Conservation (phyloP, 2,329 filamentous ascomycete species). For the Cylindrodendrum hubeiense region DNA sequence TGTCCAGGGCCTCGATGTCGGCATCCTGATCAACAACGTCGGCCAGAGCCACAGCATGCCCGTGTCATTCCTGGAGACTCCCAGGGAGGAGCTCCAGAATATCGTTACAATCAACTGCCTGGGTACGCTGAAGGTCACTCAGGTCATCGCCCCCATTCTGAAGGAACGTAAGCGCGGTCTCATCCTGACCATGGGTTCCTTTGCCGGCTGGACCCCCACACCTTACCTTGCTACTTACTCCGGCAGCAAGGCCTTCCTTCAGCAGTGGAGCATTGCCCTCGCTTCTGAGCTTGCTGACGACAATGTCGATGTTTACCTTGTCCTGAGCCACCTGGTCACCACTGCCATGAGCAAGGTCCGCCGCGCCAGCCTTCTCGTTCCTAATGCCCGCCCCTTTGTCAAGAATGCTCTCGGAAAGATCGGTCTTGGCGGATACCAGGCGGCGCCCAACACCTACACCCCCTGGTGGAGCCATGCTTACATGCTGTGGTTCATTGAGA, state of each 20-base stretch:
- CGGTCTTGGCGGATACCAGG: slow-evolving; percentile 83
- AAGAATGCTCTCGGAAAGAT: slow-evolving; percentile 82
- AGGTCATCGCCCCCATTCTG: slow-evolving; percentile 87
- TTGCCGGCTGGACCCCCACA: slow-evolving; percentile 91
- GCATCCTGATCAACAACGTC: slow-evolving; percentile 96
- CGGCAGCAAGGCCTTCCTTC: slow-evolving; percentile 97
- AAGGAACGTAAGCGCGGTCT: slow-evolving; percentile 85
- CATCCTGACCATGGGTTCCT: slow-evolving; percentile 97
- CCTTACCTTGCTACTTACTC: slow-evolving; percentile 96
- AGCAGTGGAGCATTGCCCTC: slow-evolving; percentile 93
- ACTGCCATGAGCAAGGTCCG: slow-evolving; percentile 98
- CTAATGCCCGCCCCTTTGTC: slow-evolving; percentile 86
- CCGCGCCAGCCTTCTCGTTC: slow-evolving; percentile 80
- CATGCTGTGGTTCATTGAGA: slow-evolving; percentile 85
- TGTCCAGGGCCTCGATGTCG: slow-evolving; percentile 81
- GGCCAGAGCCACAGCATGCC: slow-evolving; percentile 95
- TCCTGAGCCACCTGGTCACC: slow-evolving; percentile 92
- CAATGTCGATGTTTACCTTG: slow-evolving; percentile 90
- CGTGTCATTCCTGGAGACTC: slow-evolving; percentile 86
- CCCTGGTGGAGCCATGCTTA: slow-evolving; percentile 94
- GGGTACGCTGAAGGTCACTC: slow-evolving; percentile 89
- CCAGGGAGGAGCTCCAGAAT: slow-evolving; percentile 82
- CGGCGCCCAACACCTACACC: slow-evolving; percentile 85
- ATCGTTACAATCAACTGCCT: slow-evolving; percentile 97
- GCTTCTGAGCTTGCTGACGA: slow-evolving; percentile 84